Base-by-base conservation (phyloP, 768 basidiomycete species). In the Lenzites betulinus region DNA sequence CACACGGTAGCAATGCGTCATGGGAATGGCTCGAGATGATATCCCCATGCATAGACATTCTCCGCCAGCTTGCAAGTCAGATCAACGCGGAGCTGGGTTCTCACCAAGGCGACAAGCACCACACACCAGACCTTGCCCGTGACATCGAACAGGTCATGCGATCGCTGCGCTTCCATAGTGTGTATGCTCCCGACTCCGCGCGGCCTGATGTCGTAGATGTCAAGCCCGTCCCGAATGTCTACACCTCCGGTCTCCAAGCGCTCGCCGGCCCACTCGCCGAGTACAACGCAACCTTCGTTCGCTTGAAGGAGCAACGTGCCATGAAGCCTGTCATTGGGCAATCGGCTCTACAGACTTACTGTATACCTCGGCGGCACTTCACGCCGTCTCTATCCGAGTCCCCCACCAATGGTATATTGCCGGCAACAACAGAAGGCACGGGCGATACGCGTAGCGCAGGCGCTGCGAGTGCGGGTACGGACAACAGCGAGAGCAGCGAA, bases 11-110 rank as follows among this genome's bases (percentile, higher is more conserved):
- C n/a, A 63, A 67, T 39, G 68, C 71, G 12, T 75, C 74, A 12
- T 76, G 73, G 73, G 71, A 75, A 18, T 76, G 74, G 76, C 70
- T 76, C 0, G 62, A 49, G 6, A 67, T 64, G 53, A 66, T 77
- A 18, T 60, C 71, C 0, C 76, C 76, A 1, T 73, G 70, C 38
- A 62, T 75, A 2, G 25, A 6, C 6, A 1, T 51, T 7, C 49
- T 51, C 1, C 49, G 49, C 18, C 16, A 36, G 20, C 33, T 51
- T 9, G 33, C 49, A 7, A 4, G 9, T 11, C 7, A 51, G 5
- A 22, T 51, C 18, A 51, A 51, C 35, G 15, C n/a, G 6, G 8
- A 18, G 2, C 33, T 51, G 3, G 49, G 49, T 4, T 3, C 49
- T 2, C 3, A 36, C 2, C 49, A 20, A 7, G 49, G 49, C 8